Conservation (phyloP, 2,329 filamentous ascomycete genomes). For the Colletotrichum lupini region DNA sequence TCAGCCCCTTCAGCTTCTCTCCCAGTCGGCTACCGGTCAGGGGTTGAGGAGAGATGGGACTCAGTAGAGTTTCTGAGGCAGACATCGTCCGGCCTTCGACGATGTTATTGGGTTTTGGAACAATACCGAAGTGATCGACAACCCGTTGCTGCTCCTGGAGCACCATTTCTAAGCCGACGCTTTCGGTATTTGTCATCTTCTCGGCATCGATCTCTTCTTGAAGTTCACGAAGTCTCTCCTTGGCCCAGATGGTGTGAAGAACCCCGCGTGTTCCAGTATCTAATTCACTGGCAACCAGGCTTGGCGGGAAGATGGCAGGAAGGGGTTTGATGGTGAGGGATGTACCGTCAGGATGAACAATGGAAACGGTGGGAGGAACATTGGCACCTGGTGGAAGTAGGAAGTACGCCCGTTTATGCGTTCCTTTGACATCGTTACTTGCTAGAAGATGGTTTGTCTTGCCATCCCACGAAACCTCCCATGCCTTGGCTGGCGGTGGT, state of each 20-base stretch:
- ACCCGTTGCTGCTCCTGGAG: constrained; percentile 88
- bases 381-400: constrained; percentile 78
- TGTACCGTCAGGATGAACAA: constrained; percentile 58
- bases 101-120: constrained; percentile 47
- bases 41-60: constrained; percentile 69
- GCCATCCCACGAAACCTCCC: constrained; percentile 87
- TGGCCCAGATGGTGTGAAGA: constrained; percentile 90
- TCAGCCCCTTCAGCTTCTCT: constrained; percentile 84
- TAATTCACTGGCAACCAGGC: constrained; percentile 74
- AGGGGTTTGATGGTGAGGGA: constrained; percentile 77
- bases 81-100: constrained; percentile 34
- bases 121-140: constrained; percentile 79
- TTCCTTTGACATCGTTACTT: constrained; percentile 61
- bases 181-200: constrained; percentile 79
- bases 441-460: constrained; percentile 79
- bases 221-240: constrained; percentile 80
- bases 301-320: constrained; percentile 86
- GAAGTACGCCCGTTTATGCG: constrained; percentile 78
- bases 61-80: not conserved
- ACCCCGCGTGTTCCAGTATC: constrained; percentile 82
- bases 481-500: constrained; percentile 50
- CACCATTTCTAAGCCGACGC: constrained; percentile 86
- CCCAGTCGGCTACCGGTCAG: constrained; percentile 76
- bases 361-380: constrained; percentile 78
- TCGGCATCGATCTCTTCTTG: constrained; percentile 82